Conservation (phyloP, 257 asterid species). For the Solanum virginianum region DNA sequence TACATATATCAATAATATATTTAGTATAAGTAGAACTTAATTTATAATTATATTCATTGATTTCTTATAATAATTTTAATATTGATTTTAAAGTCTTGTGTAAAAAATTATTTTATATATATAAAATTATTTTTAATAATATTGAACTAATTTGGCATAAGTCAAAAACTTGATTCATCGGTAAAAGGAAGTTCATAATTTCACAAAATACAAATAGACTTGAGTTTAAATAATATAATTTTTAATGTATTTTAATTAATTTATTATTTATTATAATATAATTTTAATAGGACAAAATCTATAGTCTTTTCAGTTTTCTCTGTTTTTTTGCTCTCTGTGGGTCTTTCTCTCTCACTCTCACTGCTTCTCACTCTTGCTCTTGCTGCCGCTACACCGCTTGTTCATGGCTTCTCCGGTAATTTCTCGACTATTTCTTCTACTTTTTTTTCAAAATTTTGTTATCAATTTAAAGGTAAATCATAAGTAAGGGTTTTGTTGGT, state of each 20-base stretch:
- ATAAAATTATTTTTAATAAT: background rate
- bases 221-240: no score
- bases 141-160: background rate
- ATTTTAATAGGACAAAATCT: no score
- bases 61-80: background rate
- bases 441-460: no score
- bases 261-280: no score
- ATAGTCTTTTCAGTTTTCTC: background rate
- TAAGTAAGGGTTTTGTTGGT: background rate
- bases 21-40: background rate
- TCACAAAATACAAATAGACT: no score
- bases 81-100: background rate
- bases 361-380: background rate
- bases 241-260: no score
- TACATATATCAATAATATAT: background rate
- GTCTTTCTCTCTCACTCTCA: background rate
- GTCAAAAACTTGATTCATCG: background rate
- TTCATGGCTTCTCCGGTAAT: background rate
- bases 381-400: background rate
- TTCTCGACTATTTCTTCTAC: background rate
- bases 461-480: background rate
- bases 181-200: no score
- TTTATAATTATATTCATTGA: background rate
- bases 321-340: background rate
- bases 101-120: background rate